These are phyloP conservation scores for Metschnikowia vanudenii DNA, from an alignment of 805 yeast genomes.

Conservation along the genomic window DNA sequence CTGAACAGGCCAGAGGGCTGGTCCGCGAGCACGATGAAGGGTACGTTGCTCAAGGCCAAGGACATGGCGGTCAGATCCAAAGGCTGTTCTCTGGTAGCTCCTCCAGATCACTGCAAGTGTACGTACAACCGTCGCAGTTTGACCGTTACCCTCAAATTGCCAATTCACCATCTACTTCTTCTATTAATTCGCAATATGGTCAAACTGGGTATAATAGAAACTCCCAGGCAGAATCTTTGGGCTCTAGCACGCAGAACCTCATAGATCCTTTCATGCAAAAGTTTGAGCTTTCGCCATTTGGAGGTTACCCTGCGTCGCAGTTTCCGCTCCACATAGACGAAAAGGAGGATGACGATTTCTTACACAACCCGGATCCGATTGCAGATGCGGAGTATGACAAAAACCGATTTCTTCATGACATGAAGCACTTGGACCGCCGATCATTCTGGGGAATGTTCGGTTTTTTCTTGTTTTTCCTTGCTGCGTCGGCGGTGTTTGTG, in stretches of 20 bases:
- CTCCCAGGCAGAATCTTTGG: conserved; percentile 10
- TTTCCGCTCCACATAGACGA: conserved; percentile 91
- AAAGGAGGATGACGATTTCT: conserved; percentile 89
- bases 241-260: conserved; percentile 9
- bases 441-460: conserved; percentile 63
- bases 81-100: conserved; percentile 3
- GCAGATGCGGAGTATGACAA: conserved; percentile 84
- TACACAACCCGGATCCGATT: conserved; percentile 95
- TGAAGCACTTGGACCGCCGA: conserved; percentile 63
- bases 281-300: conserved; percentile 60
- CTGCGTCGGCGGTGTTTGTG: conserved; percentile 65
- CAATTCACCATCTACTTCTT: conserved; percentile 14
- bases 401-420: conserved; percentile 60
- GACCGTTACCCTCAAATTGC: conserved; percentile 21
- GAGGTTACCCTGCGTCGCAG: conserved; percentile 96
- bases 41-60: background rate
- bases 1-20: background rate
- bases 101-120: conserved; percentile 5
- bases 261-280: conserved; percentile 15
- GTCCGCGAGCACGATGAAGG: background rate
- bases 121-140: conserved; percentile 18
- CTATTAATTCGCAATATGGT: conserved; percentile 13
- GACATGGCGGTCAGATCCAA: background rate
- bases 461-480: conserved; percentile 54
- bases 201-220: conserved; percentile 1